Base-by-base conservation (phyloP, 495 filamentous ascomycete species). In the Penicillium steckii region DNA sequence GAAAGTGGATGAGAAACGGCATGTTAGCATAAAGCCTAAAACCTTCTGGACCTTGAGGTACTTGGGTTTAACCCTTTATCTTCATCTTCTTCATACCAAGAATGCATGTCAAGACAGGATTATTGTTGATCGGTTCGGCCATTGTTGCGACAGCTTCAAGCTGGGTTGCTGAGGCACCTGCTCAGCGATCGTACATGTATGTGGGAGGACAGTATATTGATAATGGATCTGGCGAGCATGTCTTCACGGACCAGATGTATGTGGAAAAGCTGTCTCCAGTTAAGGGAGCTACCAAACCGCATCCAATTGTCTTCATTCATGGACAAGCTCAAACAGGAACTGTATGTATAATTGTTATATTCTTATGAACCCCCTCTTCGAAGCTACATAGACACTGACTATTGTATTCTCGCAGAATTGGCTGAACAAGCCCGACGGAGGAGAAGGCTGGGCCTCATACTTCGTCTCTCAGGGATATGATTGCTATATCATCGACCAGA, bases 291-390 rank as follows among this genome's bases (percentile, higher is more conserved):
- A 25, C 53, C 42, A 48, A 67, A 53, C 52, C 60, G 4, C 66
- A 69, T 52, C 81, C 80, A 1, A 60, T 84, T 17, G 59, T 85
- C 37, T 74, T 83, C 44, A 71, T 82, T 33, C 79, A 82, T 44
- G 81, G 79, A 7, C 66, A 62, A 23, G 73, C 65, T n/a, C 74
- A 81, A 46, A 77, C 79, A 1, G 80, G 74, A 29, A 70, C 72
- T 3, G 80, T 83, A 68, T 53, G 72, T 65, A 37, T 23, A 47
- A 32, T 47, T 38, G n/a, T n/a, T n/a, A n/a, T n/a, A n/a, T n/a
- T n/a, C n/a, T n/a, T n/a, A n/a, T n/a, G n/a, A n/a, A n/a, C n/a
- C n/a, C n/a, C n/a, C n/a, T n/a, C n/a, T n/a, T n/a, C n/a, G n/a
- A n/a, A n/a, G n/a, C n/a, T n/a, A n/a, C n/a, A n/a, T n/a, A n/a